phyloP scores from a whole-genome alignment of 805 yeast genomes.

The Tetrapisispora taiwanensis region DNA sequence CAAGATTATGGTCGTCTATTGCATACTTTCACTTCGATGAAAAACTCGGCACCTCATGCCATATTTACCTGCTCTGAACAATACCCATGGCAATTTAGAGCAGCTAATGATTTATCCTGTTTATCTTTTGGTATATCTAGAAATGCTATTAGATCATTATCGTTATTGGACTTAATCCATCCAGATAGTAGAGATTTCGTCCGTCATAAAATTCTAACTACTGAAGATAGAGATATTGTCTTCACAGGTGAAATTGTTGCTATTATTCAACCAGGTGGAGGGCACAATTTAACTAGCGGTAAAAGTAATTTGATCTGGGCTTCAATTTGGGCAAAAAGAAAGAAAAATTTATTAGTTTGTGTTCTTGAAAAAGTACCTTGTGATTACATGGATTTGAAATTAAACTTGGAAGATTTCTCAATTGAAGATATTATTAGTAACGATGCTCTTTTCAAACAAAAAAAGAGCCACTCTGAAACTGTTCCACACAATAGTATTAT shows the following conservation, averaged over 20 bases:
- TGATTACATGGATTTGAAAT: constrained; percentile 49
- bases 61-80: constrained; percentile 68
- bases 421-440: constrained; percentile 16
- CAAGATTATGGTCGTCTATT: constrained; percentile 36
- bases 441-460: constrained; percentile 38
- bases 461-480: constrained; percentile 35
- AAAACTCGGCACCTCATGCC: constrained; percentile 69
- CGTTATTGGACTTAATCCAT: constrained; percentile 67
- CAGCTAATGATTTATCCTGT: constrained; percentile 85
- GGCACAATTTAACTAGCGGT: constrained; percentile 2
- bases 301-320: constrained; percentile 57
- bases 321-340: constrained; percentile 80
- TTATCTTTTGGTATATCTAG: constrained; percentile 74
- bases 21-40: constrained; percentile 59
- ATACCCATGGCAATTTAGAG: constrained; percentile 70
- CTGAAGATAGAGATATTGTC: constrained; percentile 38
- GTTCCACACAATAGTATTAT: neutral
- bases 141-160: constrained; percentile 47
- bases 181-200: constrained; percentile 68
- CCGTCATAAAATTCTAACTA: constrained; percentile 39
- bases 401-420: constrained; percentile 28
- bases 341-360: constrained; percentile 61
- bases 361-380: constrained; percentile 81
- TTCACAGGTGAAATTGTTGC: constrained; percentile 83
- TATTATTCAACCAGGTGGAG: constrained; percentile 52